Evolutionary conservation across 2,329 filamentous ascomycete species (phyloP).

Genomic region (Pyrenophora graminea): DNA sequence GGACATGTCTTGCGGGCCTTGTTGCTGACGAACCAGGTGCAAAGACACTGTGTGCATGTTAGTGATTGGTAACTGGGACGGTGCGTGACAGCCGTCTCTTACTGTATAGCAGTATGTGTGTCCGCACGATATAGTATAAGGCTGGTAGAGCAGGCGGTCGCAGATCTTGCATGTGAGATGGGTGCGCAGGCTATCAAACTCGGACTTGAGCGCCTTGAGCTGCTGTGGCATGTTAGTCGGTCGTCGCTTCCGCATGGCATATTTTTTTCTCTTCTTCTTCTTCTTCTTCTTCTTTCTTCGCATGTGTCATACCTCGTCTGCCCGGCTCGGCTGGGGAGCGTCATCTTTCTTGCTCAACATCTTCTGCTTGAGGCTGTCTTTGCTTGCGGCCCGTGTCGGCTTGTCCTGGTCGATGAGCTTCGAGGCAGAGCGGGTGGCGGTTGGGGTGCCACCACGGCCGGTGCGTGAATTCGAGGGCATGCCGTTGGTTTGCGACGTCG

Average conservation of each 20-base stretch:
- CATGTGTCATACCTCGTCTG: constrained; percentile 36
- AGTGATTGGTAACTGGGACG: constrained; percentile 23
- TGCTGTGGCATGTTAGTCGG: constrained; percentile 42
- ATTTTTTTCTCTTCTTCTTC: too few species aligned
- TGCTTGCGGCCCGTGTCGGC: constrained; percentile 40
- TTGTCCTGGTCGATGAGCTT: constrained; percentile 38
- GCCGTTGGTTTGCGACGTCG: constrained; percentile 22
- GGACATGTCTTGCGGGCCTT: constrained; percentile 68
- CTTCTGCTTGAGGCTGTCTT: constrained; percentile 48
- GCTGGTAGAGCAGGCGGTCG: constrained; percentile 69
- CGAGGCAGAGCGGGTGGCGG: constrained; percentile 32
- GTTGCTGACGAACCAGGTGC: constrained; percentile 59
- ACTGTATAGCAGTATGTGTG: constrained; percentile 74
- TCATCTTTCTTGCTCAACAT: constrained; percentile 43
- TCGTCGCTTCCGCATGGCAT: not conserved
- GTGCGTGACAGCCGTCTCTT: constrained; percentile 28
- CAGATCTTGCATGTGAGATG: constrained; percentile 71
- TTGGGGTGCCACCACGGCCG: constrained; percentile 34
- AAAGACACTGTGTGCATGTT: constrained; percentile 55
- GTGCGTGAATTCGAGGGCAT: constrained; percentile 36
- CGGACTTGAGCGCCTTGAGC: constrained; percentile 48
- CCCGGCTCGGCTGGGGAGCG: constrained; percentile 34
- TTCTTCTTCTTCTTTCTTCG: too few species aligned
- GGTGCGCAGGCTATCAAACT: constrained; percentile 64
- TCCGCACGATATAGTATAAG: constrained; percentile 69